Conservation (phyloP, 1,284 basidiomycete genomes). For the Porodaedalea pini region DNA sequence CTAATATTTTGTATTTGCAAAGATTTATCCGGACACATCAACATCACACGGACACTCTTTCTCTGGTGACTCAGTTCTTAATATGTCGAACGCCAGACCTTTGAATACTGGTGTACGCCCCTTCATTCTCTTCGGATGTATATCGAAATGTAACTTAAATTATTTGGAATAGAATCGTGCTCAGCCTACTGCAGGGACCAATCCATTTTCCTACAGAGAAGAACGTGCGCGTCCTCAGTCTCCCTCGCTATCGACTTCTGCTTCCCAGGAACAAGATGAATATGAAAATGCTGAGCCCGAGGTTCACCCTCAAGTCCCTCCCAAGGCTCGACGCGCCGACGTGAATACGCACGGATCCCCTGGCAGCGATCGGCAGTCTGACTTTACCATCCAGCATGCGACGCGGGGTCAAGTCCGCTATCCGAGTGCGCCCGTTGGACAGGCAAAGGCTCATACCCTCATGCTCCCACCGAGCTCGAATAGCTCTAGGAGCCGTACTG, state of each 20-base stretch:
- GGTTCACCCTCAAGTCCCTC: constrained; percentile 7
- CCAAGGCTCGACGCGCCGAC: constrained; percentile 5
- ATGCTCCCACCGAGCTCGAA: constrained; percentile 12
- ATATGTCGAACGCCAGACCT: background rate
- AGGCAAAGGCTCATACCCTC: constrained; percentile 16
- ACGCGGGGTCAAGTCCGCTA: constrained; percentile 13
- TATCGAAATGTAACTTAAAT: background rate
- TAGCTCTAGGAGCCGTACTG: background rate
- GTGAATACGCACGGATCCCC: background rate
- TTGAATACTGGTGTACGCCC: background rate
- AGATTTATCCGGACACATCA: constrained; percentile 21
- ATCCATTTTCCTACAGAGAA: background rate
- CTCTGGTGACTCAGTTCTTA: constrained; percentile 9
- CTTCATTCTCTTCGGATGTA: background rate
- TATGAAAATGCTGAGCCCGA: constrained; percentile 1
- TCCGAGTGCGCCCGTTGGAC: constrained; percentile 17
- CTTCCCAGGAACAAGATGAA: constrained; percentile 4
- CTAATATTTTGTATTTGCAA: background rate
- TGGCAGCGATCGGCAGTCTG: constrained; percentile 4
- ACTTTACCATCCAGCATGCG: constrained; percentile 17
- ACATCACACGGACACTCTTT: constrained; percentile 17
- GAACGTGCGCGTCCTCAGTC: constrained; percentile 4
- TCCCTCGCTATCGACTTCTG: constrained; percentile 1
- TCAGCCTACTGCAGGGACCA: background rate
- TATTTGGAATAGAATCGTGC: background rate